phyloP scores from a whole-genome alignment of 768 basidiomycete genomes.

The Phlebiopsis flavidoalba region DNA sequence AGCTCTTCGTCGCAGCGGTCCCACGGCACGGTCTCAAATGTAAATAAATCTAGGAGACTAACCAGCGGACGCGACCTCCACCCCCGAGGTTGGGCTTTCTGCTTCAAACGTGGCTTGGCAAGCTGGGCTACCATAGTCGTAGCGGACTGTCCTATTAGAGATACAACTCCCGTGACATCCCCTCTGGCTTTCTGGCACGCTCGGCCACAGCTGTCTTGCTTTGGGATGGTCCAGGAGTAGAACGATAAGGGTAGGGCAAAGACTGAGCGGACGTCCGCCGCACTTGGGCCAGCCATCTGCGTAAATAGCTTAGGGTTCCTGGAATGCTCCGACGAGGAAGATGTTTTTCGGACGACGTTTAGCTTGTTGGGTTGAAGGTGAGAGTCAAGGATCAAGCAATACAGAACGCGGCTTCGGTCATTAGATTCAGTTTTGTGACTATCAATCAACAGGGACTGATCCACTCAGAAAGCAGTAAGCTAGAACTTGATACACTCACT shows the following conservation, averaged over 20 bases:
- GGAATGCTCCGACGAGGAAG: no score
- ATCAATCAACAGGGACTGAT: neutral
- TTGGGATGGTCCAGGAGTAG: slow-evolving; percentile 39
- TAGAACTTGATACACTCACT: neutral
- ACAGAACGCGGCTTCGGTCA: neutral
- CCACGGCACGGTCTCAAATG: neutral
- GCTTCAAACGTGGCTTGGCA: slow-evolving; percentile 79
- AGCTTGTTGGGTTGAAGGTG: neutral
- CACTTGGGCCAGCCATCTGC: slow-evolving; percentile 56
- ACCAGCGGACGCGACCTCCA: slow-evolving; percentile 71
- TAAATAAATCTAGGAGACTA: neutral
- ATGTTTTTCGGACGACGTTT: no score
- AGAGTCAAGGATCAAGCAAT: neutral
- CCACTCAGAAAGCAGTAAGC: no score
- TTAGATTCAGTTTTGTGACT: neutral
- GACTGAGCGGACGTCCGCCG: slow-evolving; percentile 81
- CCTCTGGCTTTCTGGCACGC: slow-evolving; percentile 68
- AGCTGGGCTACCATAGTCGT: slow-evolving; percentile 79
- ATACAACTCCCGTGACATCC: slow-evolving; percentile 92
- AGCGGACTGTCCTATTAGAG: slow-evolving; percentile 90
- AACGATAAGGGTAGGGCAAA: slow-evolving; percentile 52
- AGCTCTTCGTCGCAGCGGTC: neutral
- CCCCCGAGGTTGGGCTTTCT: slow-evolving; percentile 75
- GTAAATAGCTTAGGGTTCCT: neutral
- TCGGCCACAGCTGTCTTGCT: slow-evolving; percentile 33